Base-by-base conservation (phyloP, 768 basidiomycete genomes). In the Lyophyllum atratum region DNA sequence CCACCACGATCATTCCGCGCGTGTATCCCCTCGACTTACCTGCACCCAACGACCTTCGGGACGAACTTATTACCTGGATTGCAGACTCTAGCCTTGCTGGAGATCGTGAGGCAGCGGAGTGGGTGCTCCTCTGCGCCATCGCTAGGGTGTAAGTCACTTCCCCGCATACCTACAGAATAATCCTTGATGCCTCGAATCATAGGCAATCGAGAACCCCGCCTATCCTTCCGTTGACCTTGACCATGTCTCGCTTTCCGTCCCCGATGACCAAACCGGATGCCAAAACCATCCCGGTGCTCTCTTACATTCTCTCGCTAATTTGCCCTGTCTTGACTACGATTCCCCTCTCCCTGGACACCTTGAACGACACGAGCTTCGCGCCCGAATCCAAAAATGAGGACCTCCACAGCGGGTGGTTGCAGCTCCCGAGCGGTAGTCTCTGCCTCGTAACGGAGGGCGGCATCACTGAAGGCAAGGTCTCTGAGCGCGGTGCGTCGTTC, bases 361-460 rank as follows among this genome's bases (percentile, higher is more conserved):
- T 93, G 47, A 93, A 93, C 65, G 75, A 72, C 22, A 75, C 69
- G 0, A 63, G 70, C 1, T 92, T 90, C 64, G 71, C 70, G 29
- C 92, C 91, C 0, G 85, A 88, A 64, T 85, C 84, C 46, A 84
- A 85, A 56, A 81, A 91, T 48, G 90, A 92, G 61, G 79, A 81
- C 55, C 72, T 94, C 4, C 85, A 87, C 58, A 83, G 88, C 1
- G 92, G 92, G 2, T 80, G 80, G 60, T 74, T 94, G 25, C 92
- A 94, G 65, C 78, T 92, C 14, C 85, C 92, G 2, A 71, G 72
- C 12, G 86, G 87, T 3, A 81, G 83, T 6, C 66, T 81, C 2
- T 72, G 88, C 26, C 66, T 92, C 14, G 66, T 93, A 34, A 85
- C 86, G 0, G 92, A 93, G 66, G 76, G 76, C 54, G 84, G 80